Evolutionary conservation across 2,329 filamentous ascomycete species (phyloP), one percentile per base, ranked within the genome.

Genomic region (Ambrosiella beaveri): DNA sequence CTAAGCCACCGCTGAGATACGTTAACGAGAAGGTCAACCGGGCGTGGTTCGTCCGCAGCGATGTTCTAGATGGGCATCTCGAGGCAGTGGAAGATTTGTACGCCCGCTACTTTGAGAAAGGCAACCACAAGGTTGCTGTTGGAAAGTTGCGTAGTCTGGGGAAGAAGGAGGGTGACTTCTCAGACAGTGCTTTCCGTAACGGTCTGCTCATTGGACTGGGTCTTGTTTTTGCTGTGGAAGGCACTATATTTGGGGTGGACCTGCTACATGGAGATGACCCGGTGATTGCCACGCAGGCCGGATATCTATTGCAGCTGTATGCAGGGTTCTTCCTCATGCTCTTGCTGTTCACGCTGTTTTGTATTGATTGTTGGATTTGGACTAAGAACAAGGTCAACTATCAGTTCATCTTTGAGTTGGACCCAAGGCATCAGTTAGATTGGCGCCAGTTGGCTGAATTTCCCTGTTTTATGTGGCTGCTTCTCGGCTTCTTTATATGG

Each of bases 321-420:
- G 93, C 77, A 9, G 93, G 93, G 1, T 96, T 94, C 68, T 94
- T 95, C 64, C 74, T 97, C 36, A 82, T 88, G 69, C 76, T 94
- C 4, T 76, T 88, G 50, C 74, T 97, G 17, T 84, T 94, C 65
- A 73, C 85, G 8, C 72, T 94, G n/a, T 97, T 97, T 66, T 88
- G 86, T 65, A 65, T 95, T 40, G 84, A 89, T 65, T 95, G 90
- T 68, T 82, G 83, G 58, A 71, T 95, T 13, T 98, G 91, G 88
- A 81, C 82, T 5, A 74, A 74, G 56, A 82, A 84, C 67, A 94
- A 91, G 70, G 87, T 98, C 70, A 98, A 98, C 68, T 97, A 97
- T 68, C 80, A 85, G 57, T 96, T 96, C 69, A 88, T 97, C 64
- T 98, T 98, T 66, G 93, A 98, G 71, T 93, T 95, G 66, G 90